A percentile compares a stretch with the other conserved stretches of the same genome.
Evolutionary conservation across 202 grass and related monocot species (phyloP).

Genomic region (Elaeis oleifera): DNA sequence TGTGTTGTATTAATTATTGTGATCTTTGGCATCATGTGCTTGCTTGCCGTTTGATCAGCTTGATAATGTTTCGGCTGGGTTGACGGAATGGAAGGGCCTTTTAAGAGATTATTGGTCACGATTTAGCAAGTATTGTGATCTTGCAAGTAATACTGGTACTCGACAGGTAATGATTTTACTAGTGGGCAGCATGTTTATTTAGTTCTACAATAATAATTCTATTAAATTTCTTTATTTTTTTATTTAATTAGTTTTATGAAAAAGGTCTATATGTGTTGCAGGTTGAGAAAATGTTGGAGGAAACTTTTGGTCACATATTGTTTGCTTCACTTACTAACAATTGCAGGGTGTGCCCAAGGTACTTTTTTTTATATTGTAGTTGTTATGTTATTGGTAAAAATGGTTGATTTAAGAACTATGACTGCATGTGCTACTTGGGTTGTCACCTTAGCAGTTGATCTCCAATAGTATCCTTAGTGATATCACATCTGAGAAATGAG

Average conservation of each 20-base stretch:
- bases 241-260: background rate
- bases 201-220: background rate
- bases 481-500: too few species aligned
- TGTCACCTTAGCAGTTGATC: too few species aligned
- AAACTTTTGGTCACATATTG: constrained; percentile 63
- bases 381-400: constrained; percentile 22
- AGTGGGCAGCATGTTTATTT: too few species aligned
- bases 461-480: too few species aligned
- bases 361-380: constrained; percentile 8
- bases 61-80: constrained; percentile 89
- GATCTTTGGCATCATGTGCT: constrained; percentile 4
- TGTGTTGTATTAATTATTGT: background rate
- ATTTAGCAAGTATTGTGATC: constrained; percentile 75
- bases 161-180: constrained; percentile 46
- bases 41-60: constrained; percentile 48
- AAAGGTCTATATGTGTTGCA: constrained; percentile 26
- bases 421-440: too few species aligned
- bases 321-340: constrained; percentile 50
- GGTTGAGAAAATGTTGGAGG: constrained; percentile 89
- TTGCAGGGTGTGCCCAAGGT: constrained; percentile 84
- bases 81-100: constrained; percentile 91
- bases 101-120: constrained; percentile 77
- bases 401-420: background rate
- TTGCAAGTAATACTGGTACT: constrained; percentile 47
- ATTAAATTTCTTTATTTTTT: background rate